phyloP scores from a whole-genome alignment of 495 filamentous ascomycete species.

The Massariosphaeria phaeospora region DNA sequence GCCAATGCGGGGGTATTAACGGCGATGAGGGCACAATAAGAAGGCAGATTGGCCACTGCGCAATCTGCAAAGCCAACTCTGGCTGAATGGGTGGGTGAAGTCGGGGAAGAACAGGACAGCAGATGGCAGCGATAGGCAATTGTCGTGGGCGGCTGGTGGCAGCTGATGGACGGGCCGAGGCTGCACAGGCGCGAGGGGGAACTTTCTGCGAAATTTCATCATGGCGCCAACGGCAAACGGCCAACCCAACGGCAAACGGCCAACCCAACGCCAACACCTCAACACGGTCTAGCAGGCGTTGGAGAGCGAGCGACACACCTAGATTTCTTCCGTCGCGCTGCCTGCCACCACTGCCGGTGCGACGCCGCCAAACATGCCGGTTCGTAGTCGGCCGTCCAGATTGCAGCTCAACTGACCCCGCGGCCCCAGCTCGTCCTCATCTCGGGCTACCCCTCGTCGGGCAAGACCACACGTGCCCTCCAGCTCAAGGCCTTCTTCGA shows the following conservation, averaged over 20 bases:
- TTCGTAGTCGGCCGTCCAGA: neutral
- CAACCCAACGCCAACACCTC: no score
- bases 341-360: no score
- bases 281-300: neutral
- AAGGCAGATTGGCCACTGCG: slow-evolving; percentile 14
- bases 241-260: no score
- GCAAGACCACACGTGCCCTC: slow-evolving; percentile 79
- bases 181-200: neutral
- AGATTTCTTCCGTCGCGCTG: no score
- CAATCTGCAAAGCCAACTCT: slow-evolving; percentile 1
- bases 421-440: slow-evolving; percentile 74
- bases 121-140: slow-evolving; percentile 13
- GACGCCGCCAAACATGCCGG: neutral
- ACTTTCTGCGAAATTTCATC: slow-evolving; percentile 16
- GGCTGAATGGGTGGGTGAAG: slow-evolving; percentile 4
- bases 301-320: neutral
- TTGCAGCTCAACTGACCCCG: neutral
- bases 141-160: neutral
- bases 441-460: slow-evolving; percentile 87
- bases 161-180: no score
- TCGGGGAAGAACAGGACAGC: neutral
- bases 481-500: slow-evolving; percentile 69
- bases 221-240: no score
- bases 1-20: neutral
- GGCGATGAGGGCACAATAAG: slow-evolving; percentile 10